Conservation (phyloP, 345 rosid genomes). For the Dimocarpus longan region DNA sequence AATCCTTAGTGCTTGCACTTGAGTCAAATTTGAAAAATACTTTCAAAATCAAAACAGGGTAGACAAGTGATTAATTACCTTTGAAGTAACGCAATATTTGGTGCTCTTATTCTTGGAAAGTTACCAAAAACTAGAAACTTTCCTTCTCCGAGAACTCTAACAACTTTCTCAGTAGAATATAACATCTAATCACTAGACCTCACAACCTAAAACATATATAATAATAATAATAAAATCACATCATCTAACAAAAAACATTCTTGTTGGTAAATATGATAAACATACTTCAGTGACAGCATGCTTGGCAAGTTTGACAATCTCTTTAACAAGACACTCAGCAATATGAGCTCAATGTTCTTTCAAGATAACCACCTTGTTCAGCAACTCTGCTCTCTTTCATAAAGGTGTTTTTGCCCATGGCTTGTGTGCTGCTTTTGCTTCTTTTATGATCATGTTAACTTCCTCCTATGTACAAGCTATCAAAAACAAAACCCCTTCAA, state of each 20-base stretch:
- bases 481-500: neutral
- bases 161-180: conserved; percentile 96
- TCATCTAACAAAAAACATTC: no score
- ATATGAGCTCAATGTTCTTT: conserved; percentile 42
- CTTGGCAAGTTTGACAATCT: conserved; percentile 96
- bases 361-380: conserved; percentile 45
- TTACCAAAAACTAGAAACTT: conserved; percentile 86
- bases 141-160: conserved; percentile 88
- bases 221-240: no score
- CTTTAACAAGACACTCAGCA: conserved; percentile 54
- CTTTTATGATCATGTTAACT: conserved; percentile 40
- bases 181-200: conserved; percentile 94
- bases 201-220: conserved; percentile 56
- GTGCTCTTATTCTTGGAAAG: conserved; percentile 95
- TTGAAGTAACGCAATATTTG: conserved; percentile 92
- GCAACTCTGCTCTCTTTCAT: conserved; percentile 48
- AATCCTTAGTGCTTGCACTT: neutral
- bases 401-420: conserved; percentile 46
- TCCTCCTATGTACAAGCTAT: conserved; percentile 46
- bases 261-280: no score
- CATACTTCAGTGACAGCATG: conserved; percentile 82
- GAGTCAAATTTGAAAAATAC: neutral
- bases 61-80: conserved; percentile 43
- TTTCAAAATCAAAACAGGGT: neutral
- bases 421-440: conserved; percentile 39